phyloP scores from a whole-genome alignment of 108 stramenopile genomes.

The Pseudonitzschia multiseries region DNA sequence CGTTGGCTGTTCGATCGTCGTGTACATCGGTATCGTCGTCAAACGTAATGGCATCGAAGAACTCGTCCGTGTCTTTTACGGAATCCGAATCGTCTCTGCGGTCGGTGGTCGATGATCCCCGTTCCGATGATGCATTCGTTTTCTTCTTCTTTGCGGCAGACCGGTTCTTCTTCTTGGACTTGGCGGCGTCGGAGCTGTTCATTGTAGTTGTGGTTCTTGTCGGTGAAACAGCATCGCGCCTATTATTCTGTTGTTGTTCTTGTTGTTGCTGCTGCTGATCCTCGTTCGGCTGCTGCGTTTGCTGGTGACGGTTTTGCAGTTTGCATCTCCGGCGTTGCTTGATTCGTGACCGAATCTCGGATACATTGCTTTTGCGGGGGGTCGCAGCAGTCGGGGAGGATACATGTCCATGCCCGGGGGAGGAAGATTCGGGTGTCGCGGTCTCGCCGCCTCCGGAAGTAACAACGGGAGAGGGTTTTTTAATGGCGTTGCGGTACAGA shows the following conservation, averaged over 20 bases:
- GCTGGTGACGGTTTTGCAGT: neutral
- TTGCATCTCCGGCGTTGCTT: slow-evolving; percentile 9
- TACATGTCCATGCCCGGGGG: too few species aligned
- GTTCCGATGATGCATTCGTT: neutral
- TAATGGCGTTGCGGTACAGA: too few species aligned
- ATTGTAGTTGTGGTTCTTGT: neutral
- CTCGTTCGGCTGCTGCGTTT: neutral
- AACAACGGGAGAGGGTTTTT: too few species aligned
- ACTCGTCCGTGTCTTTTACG: neutral
- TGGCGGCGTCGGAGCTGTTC: neutral
- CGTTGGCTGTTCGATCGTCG: neutral
- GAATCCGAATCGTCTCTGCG: slow-evolving; percentile 1
- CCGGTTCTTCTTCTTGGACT: neutral
- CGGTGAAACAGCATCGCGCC: neutral
- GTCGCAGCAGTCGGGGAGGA: too few species aligned
- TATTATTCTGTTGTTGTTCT: too few species aligned
- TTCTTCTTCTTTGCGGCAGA: neutral
- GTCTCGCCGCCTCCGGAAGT: too few species aligned
- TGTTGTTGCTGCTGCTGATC: too few species aligned
- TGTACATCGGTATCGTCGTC: neutral
- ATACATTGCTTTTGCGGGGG: neutral
- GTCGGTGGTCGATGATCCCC: neutral
- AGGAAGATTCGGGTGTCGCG: too few species aligned
- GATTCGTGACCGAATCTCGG: slow-evolving; percentile 17
- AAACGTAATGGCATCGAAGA: slow-evolving; percentile 10